Conservation (phyloP, 768 basidiomycete species). For the Serendipita vermifera region DNA sequence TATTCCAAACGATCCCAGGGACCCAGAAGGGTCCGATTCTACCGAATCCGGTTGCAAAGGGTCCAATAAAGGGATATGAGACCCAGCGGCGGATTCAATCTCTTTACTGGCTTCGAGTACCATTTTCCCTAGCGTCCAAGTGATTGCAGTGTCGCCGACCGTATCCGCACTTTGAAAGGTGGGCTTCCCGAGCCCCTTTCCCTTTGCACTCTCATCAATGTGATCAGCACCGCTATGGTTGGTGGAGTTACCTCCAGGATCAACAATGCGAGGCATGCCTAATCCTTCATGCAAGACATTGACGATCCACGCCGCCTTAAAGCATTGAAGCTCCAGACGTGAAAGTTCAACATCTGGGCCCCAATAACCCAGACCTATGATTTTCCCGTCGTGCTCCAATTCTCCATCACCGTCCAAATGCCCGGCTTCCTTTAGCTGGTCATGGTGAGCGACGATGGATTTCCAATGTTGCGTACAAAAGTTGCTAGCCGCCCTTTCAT, state of each 20-base stretch:
- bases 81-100: constrained; percentile 38
- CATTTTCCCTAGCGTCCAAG: constrained; percentile 99
- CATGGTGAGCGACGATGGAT: constrained; percentile 56
- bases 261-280: constrained; percentile 82
- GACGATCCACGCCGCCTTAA: constrained; percentile 97
- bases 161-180: constrained; percentile 88
- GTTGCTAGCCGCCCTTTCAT: constrained; percentile 78
- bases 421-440: constrained; percentile 29
- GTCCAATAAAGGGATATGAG: constrained; percentile 49
- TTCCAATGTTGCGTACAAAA: constrained; percentile 78
- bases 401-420: constrained; percentile 54
- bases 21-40: constrained; percentile 33
- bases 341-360: constrained; percentile 63
- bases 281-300: constrained; percentile 95
- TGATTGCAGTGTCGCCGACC: constrained; percentile 88
- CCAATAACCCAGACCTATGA: constrained; percentile 58
- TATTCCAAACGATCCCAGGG: constrained; percentile 52
- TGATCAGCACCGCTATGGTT: constrained; percentile 44
- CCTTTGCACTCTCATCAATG: constrained; percentile 59
- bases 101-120: constrained; percentile 92
- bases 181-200: constrained; percentile 68
- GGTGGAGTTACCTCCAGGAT: constrained; percentile 66
- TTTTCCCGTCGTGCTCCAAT: constrained; percentile 42
- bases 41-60: constrained; percentile 52
- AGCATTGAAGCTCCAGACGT: constrained; percentile 92